Percentiles rank a stretch among this genome's conserved stretches.
phyloP scores from a whole-genome alignment of 179 eudicot genomes.

The Spergularia azorica region DNA sequence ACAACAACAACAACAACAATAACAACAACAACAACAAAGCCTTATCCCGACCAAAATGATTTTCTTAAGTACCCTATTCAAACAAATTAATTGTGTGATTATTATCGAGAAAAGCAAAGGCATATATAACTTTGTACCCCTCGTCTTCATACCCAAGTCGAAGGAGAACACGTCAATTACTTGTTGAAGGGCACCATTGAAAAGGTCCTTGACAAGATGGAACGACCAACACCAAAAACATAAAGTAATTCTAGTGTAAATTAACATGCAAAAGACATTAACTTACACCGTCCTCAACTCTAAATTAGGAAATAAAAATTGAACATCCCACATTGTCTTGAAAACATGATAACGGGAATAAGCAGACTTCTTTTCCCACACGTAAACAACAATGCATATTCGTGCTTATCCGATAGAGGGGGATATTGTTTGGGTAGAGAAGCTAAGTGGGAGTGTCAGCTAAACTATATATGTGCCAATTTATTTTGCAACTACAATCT shows the following conservation, averaged over 20 bases:
- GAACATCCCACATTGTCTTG: not conserved
- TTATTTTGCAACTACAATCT: too few relatives aligned
- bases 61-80: too few relatives aligned
- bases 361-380: not conserved
- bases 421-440: not conserved
- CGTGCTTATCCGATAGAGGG: not conserved
- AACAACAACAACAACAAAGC: too few relatives aligned
- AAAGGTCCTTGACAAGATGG: not conserved
- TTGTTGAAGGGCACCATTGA: not conserved
- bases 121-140: not conserved
- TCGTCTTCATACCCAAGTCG: not conserved
- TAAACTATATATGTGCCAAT: too few relatives aligned
- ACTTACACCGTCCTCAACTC: not conserved
- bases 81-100: too few relatives aligned
- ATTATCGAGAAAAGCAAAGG: not conserved
- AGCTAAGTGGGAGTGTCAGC: not conserved
- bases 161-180: not conserved
- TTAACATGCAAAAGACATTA: too few relatives aligned
- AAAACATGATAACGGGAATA: not conserved
- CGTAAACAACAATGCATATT: not conserved
- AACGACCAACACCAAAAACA: too few relatives aligned
- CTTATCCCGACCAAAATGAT: too few relatives aligned
- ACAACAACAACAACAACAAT: too few relatives aligned
- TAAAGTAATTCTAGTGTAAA: too few relatives aligned
- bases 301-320: not conserved